Conservation (phyloP, 495 filamentous ascomycete genomes). For the Annulohypoxylon maeteangense region DNA sequence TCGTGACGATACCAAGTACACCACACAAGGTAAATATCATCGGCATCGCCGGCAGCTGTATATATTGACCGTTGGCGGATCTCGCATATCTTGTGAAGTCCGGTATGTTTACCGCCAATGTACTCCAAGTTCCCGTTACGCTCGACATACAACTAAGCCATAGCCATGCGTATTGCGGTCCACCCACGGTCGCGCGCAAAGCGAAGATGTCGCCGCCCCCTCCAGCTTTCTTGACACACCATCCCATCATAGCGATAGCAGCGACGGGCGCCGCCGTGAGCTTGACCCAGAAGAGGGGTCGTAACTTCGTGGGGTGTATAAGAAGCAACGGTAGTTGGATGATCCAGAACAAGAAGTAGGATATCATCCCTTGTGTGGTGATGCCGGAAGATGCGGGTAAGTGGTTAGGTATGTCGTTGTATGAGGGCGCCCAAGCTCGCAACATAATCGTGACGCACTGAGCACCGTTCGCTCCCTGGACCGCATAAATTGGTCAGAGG, state of each 20-base stretch:
- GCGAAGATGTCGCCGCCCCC: slow-evolving; percentile 59
- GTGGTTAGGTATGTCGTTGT: slow-evolving; percentile 62
- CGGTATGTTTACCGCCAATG: slow-evolving; percentile 64
- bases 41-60: slow-evolving; percentile 69
- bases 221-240: slow-evolving; percentile 61
- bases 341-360: slow-evolving; percentile 71
- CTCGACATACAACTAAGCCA: slow-evolving; percentile 58
- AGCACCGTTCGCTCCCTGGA: slow-evolving; percentile 71
- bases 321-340: slow-evolving; percentile 64
- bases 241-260: slow-evolving; percentile 64
- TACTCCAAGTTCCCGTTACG: slow-evolving; percentile 57
- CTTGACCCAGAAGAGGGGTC: slow-evolving; percentile 70
- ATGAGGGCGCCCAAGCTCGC: slow-evolving; percentile 74
- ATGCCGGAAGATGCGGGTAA: slow-evolving; percentile 69
- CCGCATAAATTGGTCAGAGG: neutral
- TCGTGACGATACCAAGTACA: slow-evolving; percentile 62
- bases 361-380: slow-evolving; percentile 71
- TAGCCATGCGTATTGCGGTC: slow-evolving; percentile 54
- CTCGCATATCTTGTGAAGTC: slow-evolving; percentile 71
- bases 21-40: slow-evolving; percentile 66
- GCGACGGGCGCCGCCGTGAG: slow-evolving; percentile 62
- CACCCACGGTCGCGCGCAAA: slow-evolving; percentile 54
- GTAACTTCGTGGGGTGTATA: slow-evolving; percentile 66
- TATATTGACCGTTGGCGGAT: slow-evolving; percentile 61
- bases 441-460: slow-evolving; percentile 74